Conservation (phyloP, 768 basidiomycete genomes). For the Naganishia randhawae region DNA sequence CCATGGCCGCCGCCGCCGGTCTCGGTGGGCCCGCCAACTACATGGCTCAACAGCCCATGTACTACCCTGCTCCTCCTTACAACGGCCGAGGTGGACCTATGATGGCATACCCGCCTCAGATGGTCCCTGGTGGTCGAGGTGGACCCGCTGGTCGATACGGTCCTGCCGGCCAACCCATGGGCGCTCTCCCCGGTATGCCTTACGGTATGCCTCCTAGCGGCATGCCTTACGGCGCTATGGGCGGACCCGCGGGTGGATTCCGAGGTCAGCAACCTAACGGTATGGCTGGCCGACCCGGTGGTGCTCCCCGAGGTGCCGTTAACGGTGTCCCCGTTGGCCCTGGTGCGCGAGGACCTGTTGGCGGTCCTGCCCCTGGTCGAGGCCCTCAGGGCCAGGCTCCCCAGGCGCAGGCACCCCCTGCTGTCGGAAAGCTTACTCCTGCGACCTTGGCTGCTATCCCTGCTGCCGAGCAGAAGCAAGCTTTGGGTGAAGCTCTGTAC, state of each 20-base stretch:
- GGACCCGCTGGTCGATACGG: slow-evolving; percentile 61
- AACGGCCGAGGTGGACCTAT: slow-evolving; percentile 61
- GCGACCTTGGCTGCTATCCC: slow-evolving; percentile 61
- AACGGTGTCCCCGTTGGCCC: slow-evolving; percentile 53
- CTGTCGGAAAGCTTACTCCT: slow-evolving; percentile 56
- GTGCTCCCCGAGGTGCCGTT: slow-evolving; percentile 53
- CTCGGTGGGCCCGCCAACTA: slow-evolving; percentile 66
- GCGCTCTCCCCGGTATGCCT: slow-evolving; percentile 61
- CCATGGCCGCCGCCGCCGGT: slow-evolving; percentile 85
- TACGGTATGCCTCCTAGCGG: slow-evolving; percentile 55
- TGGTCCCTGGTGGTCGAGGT: slow-evolving; percentile 54
- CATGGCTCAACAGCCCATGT: slow-evolving; percentile 75
- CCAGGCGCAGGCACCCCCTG: slow-evolving; percentile 37
- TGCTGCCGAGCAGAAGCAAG: slow-evolving; percentile 92
- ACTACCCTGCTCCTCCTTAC: slow-evolving; percentile 73
- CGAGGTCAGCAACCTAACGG: slow-evolving; percentile 37
- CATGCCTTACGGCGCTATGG: slow-evolving; percentile 37
- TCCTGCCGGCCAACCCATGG: slow-evolving; percentile 64
- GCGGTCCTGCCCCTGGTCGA: slow-evolving; percentile 50
- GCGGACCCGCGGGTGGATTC: slow-evolving; percentile 36
- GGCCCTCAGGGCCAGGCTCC: slow-evolving; percentile 51
- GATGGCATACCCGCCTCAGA: slow-evolving; percentile 67
- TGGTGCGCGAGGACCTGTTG: slow-evolving; percentile 56
- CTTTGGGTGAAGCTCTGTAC: slow-evolving; percentile 95
- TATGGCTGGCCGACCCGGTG: slow-evolving; percentile 56